phyloP scores from a whole-genome alignment of 2,329 filamentous ascomycete species.

The Ciborinia camelliae region DNA sequence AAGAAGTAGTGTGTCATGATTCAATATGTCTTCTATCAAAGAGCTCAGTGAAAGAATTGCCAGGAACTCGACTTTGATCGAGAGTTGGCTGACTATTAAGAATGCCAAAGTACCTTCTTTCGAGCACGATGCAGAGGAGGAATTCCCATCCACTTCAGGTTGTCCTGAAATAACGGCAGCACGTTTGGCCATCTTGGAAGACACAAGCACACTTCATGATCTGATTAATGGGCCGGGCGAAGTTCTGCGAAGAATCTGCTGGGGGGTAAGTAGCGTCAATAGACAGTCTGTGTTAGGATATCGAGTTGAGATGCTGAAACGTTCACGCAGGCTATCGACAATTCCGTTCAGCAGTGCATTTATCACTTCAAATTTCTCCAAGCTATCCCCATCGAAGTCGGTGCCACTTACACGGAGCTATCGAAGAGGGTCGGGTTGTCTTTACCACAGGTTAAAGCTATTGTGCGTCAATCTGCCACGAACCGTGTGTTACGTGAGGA shows the following conservation, averaged over 20 bases:
- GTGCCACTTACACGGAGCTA: conserved; percentile 5
- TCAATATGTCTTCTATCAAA: conserved; percentile 6
- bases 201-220: conserved; percentile 5
- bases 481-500: conserved; percentile 1
- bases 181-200: neutral
- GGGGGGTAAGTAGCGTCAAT: conserved; percentile 1
- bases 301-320: neutral
- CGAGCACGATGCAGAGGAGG: neutral
- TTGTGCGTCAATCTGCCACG: conserved; percentile 5
- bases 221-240: conserved; percentile 8
- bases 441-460: neutral
- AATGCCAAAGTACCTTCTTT: conserved; percentile 2
- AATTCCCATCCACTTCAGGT: neutral
- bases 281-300: too few species aligned
- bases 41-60: conserved; percentile 11
- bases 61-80: neutral
- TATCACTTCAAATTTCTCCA: conserved; percentile 11
- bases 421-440: conserved; percentile 2
- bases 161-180: neutral
- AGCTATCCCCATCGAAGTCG: conserved; percentile 9
- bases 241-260: conserved; percentile 1
- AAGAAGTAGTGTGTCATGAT: neutral
- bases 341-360: conserved; percentile 5
- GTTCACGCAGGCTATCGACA: neutral
- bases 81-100: neutral